Evolutionary conservation across 306 rosid species (phyloP), one percentile per base, ranked within the genome.

Genomic region (Potentilla sterilis): DNA sequence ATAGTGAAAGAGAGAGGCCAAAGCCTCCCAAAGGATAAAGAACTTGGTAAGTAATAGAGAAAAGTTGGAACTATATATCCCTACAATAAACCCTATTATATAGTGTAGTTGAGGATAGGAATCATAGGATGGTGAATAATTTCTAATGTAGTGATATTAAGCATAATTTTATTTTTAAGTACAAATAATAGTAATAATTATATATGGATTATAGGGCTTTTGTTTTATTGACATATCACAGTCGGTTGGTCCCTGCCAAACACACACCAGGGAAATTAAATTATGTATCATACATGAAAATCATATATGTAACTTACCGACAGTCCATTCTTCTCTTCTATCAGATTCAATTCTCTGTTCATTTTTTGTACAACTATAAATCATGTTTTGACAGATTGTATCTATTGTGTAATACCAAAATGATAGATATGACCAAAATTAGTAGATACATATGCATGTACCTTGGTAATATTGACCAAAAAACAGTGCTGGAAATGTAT

Each of bases 51-150:
- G 2, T 22, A 13, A 3, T 12, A 54, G 51, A 62, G n/a, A 72
- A 68, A 64, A 67, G 16, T 65, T 49, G 55, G 74, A 70, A 18
- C 7, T 47, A 67, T 24, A 57, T 76, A 59, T 54, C 51, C 46
- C 44, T 42, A 35, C 22, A 74, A 68, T 19, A 22, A 49, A 24
- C 28, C 67, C 28, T 75, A 28, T 19, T 32, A 66, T 68, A 51
- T 37, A 14, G 69, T 51, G 68, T 6, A 19, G 70, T 19, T 66
- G 38, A 24, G 10, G 40, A 13, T 32, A 37, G 0, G 2, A 37
- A 37, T 37, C 1, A 37, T 37, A 35, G 62, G 72, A 48, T 5
- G 74, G 75, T 65, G 81, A 52, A 48, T 67, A 14, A 63, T 48
- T 49, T 24, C 57, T 54, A 28, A 59, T 62, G 2, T 34, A 15